phyloP scores from a whole-genome alignment of 2,329 filamentous ascomycete genomes.

The Gaeumannomyces tritici region DNA sequence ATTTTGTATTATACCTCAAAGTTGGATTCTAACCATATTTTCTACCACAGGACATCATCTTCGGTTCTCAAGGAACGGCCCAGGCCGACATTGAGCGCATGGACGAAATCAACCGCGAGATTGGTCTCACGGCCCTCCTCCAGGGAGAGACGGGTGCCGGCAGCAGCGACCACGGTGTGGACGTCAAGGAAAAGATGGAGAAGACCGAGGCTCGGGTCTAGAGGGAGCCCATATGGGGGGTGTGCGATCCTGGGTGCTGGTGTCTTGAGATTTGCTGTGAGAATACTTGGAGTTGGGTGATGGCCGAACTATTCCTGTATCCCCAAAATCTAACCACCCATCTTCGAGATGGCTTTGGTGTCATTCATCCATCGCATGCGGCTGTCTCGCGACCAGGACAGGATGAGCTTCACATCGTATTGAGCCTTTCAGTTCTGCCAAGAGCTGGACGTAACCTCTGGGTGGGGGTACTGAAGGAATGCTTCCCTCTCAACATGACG shows the following conservation, averaged over 20 bases:
- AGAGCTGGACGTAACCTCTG: too few species aligned
- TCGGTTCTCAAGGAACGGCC: slow-evolving; percentile 57
- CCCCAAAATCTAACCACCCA: too few species aligned
- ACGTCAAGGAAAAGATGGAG: background rate
- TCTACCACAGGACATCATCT: slow-evolving; percentile 46
- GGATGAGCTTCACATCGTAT: too few species aligned
- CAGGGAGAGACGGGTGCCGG: slow-evolving; percentile 1
- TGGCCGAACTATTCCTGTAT: too few species aligned
- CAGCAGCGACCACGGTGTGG: background rate
- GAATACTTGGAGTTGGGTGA: too few species aligned
- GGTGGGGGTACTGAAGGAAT: background rate
- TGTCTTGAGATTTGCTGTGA: background rate
- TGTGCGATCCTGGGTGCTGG: background rate
- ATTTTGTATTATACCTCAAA: too few species aligned
- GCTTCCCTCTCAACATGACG: too few species aligned
- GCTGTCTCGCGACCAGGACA: too few species aligned
- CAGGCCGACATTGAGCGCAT: slow-evolving; percentile 60
- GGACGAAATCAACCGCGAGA: slow-evolving; percentile 62
- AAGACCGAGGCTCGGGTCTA: background rate
- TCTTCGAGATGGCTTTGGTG: too few species aligned
- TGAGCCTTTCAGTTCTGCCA: too few species aligned
- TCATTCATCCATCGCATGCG: too few species aligned
- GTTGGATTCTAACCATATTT: background rate
- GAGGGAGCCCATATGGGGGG: background rate
- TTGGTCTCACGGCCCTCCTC: slow-evolving; percentile 46